phyloP scores from a whole-genome alignment of 352 stramenopile species.

The Phytophthora pini region DNA sequence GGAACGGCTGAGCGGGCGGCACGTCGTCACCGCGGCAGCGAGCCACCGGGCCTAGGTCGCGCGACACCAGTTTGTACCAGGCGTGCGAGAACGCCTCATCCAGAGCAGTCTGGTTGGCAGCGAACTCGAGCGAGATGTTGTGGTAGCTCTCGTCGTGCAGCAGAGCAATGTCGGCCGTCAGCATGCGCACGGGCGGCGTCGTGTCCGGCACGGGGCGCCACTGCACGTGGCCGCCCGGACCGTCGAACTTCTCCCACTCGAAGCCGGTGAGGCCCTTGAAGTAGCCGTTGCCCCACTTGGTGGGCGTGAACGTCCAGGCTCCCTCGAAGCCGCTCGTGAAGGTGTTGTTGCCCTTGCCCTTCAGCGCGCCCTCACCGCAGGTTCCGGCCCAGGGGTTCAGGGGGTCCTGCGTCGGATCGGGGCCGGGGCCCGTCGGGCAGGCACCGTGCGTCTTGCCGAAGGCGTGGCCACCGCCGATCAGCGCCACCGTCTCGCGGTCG shows the following conservation, averaged over 20 bases:
- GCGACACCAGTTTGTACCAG: conserved; percentile 65
- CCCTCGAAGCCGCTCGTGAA: conserved; percentile 87
- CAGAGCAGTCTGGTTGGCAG: conserved; percentile 63
- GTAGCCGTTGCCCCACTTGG: conserved; percentile 95
- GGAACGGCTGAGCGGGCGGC: conserved; percentile 53
- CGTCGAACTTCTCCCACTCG: conserved; percentile 85
- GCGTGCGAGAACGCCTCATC: conserved; percentile 78
- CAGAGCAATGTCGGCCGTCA: conserved; percentile 83
- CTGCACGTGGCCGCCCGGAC: conserved; percentile 69
- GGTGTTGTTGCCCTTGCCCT: conserved; percentile 70
- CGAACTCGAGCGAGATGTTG: conserved; percentile 73
- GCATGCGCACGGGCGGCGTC: conserved; percentile 77
- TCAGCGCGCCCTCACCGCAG: conserved; percentile 48
- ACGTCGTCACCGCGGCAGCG: conserved; percentile 52
- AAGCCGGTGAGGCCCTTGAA: conserved; percentile 84
- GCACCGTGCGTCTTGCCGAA: conserved; percentile 93
- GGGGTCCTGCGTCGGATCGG: conserved; percentile 46
- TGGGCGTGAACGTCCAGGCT: conserved; percentile 85
- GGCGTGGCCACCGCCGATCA: conserved; percentile 92
- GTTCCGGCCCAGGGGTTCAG: conserved; percentile 63
- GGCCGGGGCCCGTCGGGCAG: conserved; percentile 49
- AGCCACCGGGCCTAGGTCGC: conserved; percentile 59
- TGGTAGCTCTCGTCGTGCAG: conserved; percentile 71
- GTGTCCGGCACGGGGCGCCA: conserved; percentile 68
- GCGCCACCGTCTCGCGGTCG: conserved; percentile 94